Percentiles rank a stretch among this genome's conserved stretches.
phyloP scores from a whole-genome alignment of 495 filamentous ascomycete species.

The Xylaria intraflava region DNA sequence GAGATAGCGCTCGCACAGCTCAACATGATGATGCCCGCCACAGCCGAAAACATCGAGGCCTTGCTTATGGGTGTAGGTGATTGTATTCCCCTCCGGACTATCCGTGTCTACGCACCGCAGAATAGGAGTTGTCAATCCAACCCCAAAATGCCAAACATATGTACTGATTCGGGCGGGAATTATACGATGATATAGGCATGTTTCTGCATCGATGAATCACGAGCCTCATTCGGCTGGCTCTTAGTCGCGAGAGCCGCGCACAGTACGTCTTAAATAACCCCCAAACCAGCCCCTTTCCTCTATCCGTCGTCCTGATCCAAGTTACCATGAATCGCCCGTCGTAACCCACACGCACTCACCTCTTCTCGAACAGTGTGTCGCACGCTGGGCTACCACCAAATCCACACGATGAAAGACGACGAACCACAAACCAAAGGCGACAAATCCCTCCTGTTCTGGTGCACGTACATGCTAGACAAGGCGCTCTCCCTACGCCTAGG shows the following conservation, averaged over 20 bases:
- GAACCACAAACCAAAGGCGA: slow-evolving; percentile 28
- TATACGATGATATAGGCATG: slow-evolving; percentile 22
- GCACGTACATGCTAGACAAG: slow-evolving; percentile 54
- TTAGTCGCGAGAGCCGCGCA: slow-evolving; percentile 51
- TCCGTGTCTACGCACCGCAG: too few relatives aligned
- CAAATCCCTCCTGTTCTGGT: slow-evolving; percentile 54
- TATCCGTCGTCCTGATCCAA: background rate
- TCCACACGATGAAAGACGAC: slow-evolving; percentile 45
- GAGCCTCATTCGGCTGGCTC: slow-evolving; percentile 57
- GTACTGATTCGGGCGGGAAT: background rate
- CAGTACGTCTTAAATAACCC: slow-evolving; percentile 7
- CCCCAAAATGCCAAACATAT: too few relatives aligned
- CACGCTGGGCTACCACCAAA: slow-evolving; percentile 57
- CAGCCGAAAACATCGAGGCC: slow-evolving; percentile 52
- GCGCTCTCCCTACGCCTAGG: slow-evolving; percentile 58
- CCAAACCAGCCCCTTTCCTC: background rate
- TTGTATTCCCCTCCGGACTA: background rate
- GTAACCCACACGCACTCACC: background rate
- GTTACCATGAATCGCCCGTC: background rate
- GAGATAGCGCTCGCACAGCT: slow-evolving; percentile 53
- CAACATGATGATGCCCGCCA: slow-evolving; percentile 52
- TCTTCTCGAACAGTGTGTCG: slow-evolving; percentile 42
- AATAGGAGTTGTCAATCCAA: too few relatives aligned
- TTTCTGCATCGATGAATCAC: slow-evolving; percentile 57
- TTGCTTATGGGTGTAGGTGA: slow-evolving; percentile 50